Percentiles rank a stretch among this genome's conserved stretches.
Evolutionary conservation across 345 rosid species (phyloP).

Genomic region (Eucalyptus marginata): DNA sequence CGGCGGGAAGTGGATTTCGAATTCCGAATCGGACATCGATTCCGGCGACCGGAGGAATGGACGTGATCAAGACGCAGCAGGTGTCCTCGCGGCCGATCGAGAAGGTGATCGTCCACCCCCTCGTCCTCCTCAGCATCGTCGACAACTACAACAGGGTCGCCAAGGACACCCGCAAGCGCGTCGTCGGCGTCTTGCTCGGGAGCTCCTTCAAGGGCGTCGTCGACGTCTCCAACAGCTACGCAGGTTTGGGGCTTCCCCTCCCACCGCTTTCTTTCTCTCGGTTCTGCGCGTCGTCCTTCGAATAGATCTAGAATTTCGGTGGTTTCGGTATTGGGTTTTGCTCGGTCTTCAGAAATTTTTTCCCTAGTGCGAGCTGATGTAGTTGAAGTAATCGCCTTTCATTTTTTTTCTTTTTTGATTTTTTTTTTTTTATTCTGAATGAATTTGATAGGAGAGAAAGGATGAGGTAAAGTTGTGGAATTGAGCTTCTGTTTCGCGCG

Average conservation of each 20-base stretch:
- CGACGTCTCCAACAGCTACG: slow-evolving; percentile 89
- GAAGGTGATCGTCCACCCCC: slow-evolving; percentile 92
- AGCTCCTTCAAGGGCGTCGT: slow-evolving; percentile 70
- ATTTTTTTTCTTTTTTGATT: not conserved
- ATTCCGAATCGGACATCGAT: not conserved
- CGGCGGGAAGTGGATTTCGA: not conserved
- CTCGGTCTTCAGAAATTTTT: not conserved
- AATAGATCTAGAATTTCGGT: not conserved
- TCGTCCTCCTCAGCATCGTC: slow-evolving; percentile 91
- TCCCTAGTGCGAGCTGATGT: not conserved
- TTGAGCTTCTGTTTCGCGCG: not conserved
- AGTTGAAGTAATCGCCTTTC: not conserved
- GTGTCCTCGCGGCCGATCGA: slow-evolving; percentile 67
- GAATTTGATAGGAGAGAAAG: not conserved
- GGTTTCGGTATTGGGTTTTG: not conserved
- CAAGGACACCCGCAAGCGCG: slow-evolving; percentile 88
- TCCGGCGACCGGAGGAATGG: slow-evolving; percentile 23
- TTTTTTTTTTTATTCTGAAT: not conserved
- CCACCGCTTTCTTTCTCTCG: not conserved
- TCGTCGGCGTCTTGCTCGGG: slow-evolving; percentile 74
- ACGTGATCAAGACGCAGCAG: slow-evolving; percentile 90
- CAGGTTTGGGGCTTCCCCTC: slow-evolving; percentile 25
- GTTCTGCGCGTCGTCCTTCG: not conserved
- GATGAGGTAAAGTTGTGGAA: not conserved
- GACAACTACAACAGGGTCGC: slow-evolving; percentile 95